A percentile compares a stretch with the other conserved stretches of the same genome.
Evolutionary conservation across 2,329 filamentous ascomycete species (phyloP).

Genomic region (Fusarium nisikadoi): DNA sequence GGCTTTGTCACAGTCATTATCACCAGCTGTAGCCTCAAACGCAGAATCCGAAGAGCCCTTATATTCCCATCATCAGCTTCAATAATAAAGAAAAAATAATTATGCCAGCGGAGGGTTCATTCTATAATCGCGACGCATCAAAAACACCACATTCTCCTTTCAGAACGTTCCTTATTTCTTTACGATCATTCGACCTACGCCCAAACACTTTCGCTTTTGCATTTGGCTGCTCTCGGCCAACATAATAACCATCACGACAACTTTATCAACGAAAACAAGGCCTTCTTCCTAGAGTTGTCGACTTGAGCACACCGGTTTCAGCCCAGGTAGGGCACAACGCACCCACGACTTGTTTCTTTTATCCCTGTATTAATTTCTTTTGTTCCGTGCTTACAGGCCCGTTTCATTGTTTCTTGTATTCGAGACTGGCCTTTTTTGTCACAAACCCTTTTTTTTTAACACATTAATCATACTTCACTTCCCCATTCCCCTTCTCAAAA

Average conservation of each 20-base stretch:
- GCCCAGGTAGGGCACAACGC: conserved; percentile 36
- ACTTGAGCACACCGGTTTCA: conserved; percentile 29
- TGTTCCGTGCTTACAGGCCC: conserved; percentile 37
- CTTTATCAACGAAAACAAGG: conserved; percentile 15
- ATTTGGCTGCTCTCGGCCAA: not conserved
- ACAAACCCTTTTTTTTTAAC: conserved; percentile 25
- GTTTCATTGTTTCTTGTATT: conserved; percentile 33
- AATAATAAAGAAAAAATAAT: conserved; percentile 52
- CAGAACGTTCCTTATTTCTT: conserved; percentile 1
- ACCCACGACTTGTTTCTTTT: conserved; percentile 36
- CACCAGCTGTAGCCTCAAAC: conserved; percentile 55
- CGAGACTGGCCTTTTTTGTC: conserved; percentile 34
- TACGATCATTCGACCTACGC: conserved; percentile 11
- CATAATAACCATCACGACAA: conserved; percentile 10
- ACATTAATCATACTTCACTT: conserved; percentile 35
- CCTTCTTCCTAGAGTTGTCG: conserved; percentile 26
- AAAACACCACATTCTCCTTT: conserved; percentile 9
- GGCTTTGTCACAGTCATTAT: conserved; percentile 60
- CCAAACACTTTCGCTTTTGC: conserved; percentile 23
- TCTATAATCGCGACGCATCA: conserved; percentile 18
- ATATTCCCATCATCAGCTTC: conserved; percentile 63
- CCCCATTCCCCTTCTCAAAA: conserved; percentile 19
- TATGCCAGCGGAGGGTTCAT: conserved; percentile 13
- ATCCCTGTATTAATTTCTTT: conserved; percentile 38
- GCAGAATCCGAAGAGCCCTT: conserved; percentile 40